These are phyloP conservation scores for Phaffia australis DNA, from an alignment of 768 basidiomycete species.

Conservation along the genomic window DNA sequence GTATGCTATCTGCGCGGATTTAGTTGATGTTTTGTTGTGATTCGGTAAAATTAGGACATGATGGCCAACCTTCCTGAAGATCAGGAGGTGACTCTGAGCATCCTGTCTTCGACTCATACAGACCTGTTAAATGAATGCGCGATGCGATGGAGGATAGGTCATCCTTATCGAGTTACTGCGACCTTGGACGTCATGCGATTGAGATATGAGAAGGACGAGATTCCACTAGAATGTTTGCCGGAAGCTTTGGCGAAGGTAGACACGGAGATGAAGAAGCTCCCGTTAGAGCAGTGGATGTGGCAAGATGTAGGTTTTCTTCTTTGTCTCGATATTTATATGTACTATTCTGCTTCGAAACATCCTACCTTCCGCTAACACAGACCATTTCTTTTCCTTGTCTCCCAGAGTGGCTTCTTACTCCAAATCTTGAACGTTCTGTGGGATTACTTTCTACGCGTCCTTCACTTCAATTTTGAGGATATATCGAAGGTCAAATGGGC, in stretches of 20 bases:
- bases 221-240: slow-evolving; percentile 87
- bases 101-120: slow-evolving; percentile 65
- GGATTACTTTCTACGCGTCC: slow-evolving; percentile 55
- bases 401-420: slow-evolving; percentile 29
- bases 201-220: slow-evolving; percentile 76
- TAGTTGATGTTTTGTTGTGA: background rate
- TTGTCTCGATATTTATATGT: slow-evolving; percentile 30
- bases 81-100: slow-evolving; percentile 88
- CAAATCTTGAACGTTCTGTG: slow-evolving; percentile 55
- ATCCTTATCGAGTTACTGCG: slow-evolving; percentile 61
- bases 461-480: slow-evolving; percentile 73
- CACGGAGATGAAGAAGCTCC: slow-evolving; percentile 59
- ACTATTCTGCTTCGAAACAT: slow-evolving; percentile 28
- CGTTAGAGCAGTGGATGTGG: slow-evolving; percentile 63
- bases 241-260: slow-evolving; percentile 69
- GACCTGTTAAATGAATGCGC: slow-evolving; percentile 81
- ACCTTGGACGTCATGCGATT: slow-evolving; percentile 78
- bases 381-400: background rate
- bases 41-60: slow-evolving; percentile 43
- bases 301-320: slow-evolving; percentile 54
- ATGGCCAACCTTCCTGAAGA: slow-evolving; percentile 72
- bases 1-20: background rate
- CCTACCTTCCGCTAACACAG: slow-evolving; percentile 7
- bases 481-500: slow-evolving; percentile 62
- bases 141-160: slow-evolving; percentile 75